Percentiles rank a stretch among this genome's conserved stretches.
These are phyloP conservation scores for Echinosophora koreensis DNA, from an alignment of 306 rosid genomes.

Conservation along the genomic window DNA sequence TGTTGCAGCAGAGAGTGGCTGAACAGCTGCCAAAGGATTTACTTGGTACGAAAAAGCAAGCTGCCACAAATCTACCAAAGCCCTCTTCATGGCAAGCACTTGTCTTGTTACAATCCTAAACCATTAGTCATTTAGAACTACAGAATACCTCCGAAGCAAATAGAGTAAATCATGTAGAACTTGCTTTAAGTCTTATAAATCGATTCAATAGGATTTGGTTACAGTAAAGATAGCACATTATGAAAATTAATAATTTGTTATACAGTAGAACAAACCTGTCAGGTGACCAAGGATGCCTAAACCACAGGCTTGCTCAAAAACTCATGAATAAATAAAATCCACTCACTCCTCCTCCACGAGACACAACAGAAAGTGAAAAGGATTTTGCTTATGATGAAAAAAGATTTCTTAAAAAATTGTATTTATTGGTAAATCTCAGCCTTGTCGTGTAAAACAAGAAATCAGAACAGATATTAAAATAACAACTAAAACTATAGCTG, in stretches of 20 bases:
- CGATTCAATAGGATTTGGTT: slow-evolving; percentile 24
- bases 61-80: slow-evolving; percentile 76
- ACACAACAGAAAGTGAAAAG: background rate
- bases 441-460: background rate
- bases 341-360: background rate
- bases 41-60: slow-evolving; percentile 94
- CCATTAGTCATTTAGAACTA: slow-evolving; percentile 32
- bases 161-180: background rate
- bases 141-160: background rate
- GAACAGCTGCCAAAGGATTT: slow-evolving; percentile 86
- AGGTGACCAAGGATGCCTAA: background rate
- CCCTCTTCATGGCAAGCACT: slow-evolving; percentile 58
- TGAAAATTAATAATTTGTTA: background rate
- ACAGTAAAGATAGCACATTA: slow-evolving; percentile 1
- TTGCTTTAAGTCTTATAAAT: slow-evolving; percentile 9
- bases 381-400: background rate
- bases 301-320: background rate
- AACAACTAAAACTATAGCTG: background rate
- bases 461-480: background rate
- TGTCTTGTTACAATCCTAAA: slow-evolving; percentile 64
- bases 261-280: background rate
- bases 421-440: background rate
- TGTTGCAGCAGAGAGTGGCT: slow-evolving; percentile 61
- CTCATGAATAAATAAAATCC: background rate
- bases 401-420: background rate